Evolutionary conservation across 208 protist genomes (phyloP), one percentile per base, ranked within the genome.

Genomic region (Angomonas deanei): DNA sequence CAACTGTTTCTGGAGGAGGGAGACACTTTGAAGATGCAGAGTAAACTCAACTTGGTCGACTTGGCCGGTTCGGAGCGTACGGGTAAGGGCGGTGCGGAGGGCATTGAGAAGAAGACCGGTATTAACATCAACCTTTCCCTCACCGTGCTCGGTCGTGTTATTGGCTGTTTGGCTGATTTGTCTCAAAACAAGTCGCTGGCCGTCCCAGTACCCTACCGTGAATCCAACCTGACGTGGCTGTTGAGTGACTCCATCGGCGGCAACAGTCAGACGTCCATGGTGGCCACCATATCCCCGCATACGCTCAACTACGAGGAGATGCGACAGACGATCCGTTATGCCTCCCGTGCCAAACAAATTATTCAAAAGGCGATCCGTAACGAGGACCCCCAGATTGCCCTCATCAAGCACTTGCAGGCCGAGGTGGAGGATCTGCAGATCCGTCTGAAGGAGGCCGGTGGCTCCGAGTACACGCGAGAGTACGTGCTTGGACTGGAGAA

Each of bases 231-330:
- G 24, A 97, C 92, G 4, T 89, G 82, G 78, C 60, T 96, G 54
- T 57, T 97, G 58, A 95, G 80, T 73, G 92, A 97, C 61, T 91
- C 80, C 30, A 70, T 97, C 23, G 90, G 90, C 66, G 92, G 92
- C n/a, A 92, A 92, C 64, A 89, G 80, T 34, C 95, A 97, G 61
- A 99, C 97, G 3, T 85, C 88, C 34, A 98, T 99, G 94, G 80
- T 99, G 15, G 96, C 96, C 30, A 96, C 93, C 24, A 76, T 99
- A 31, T 92, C 82, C 13, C 97, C 96, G 0, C 81, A 92, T 62
- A 53, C 65, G 23, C 70, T 86, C 57, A 92, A 97, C 68, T 93
- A 83, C 33, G 96, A 98, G 17, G 96, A 98, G 62, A 98, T 90
- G 56, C 66, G 85, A 0, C 85, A 90, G 26, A 99, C 97, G 19